A percentile compares a stretch with the other conserved stretches of the same genome.
Evolutionary conservation across 371 early-diverging fungal species (phyloP).

Genomic region (Mortierella sp.): DNA sequence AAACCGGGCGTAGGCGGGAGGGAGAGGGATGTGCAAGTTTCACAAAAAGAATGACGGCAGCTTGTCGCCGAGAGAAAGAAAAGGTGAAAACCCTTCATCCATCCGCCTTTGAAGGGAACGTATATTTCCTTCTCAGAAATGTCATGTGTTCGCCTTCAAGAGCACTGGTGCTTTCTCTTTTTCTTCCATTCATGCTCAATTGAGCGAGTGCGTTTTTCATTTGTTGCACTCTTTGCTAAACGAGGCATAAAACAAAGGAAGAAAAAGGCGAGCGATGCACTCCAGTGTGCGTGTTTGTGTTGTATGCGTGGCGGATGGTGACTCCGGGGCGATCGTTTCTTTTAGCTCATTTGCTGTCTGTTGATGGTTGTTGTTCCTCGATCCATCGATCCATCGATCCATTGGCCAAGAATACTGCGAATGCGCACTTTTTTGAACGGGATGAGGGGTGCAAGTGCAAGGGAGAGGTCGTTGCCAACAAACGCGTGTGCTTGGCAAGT

Average conservation of each 20-base stretch:
- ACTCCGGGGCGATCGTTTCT: background rate
- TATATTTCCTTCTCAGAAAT: background rate
- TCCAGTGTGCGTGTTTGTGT: background rate
- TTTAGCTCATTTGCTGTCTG: background rate
- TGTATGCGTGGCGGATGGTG: background rate
- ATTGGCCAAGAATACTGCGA: background rate
- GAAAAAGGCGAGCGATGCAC: background rate
- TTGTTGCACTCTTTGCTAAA: too few relatives aligned
- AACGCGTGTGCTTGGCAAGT: background rate
- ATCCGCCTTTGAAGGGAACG: background rate
- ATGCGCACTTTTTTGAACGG: constrained; percentile 12
- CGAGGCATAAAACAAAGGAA: too few relatives aligned
- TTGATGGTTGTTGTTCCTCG: too few relatives aligned
- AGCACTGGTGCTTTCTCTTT: too few relatives aligned
- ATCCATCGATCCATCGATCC: background rate
- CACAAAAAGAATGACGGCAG: background rate
- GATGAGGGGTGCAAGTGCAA: background rate
- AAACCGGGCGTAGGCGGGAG: constrained; percentile 3
- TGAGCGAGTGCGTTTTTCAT: too few relatives aligned
- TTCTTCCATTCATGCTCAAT: too few relatives aligned
- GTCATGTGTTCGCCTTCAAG: background rate
- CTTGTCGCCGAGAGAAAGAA: background rate
- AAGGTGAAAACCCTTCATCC: background rate
- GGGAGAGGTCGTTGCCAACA: background rate
- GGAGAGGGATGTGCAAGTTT: background rate